Percentiles rank a stretch among this genome's conserved stretches.
Conservation (phyloP, 1,139 yeast species). For the Geotrichum phurueaensis region DNA sequence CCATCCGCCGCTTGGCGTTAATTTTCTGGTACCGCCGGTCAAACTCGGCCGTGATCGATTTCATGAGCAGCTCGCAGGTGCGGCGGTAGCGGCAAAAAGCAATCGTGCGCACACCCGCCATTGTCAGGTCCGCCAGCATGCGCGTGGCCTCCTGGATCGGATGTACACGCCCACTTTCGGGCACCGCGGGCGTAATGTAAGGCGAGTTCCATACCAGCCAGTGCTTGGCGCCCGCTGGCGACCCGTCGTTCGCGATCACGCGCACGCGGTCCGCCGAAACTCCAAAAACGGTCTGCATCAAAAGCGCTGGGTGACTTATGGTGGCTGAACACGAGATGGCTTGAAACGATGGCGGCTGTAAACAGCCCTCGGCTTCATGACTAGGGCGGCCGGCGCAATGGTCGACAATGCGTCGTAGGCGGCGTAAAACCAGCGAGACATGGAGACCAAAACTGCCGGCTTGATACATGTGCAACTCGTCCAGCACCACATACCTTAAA, state of each 20-base stretch:
- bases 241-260: conserved; percentile 71
- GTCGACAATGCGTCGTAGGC: conserved; percentile 59
- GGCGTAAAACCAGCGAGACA: conserved; percentile 76
- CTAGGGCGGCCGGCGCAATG: conserved; percentile 55
- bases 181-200: conserved; percentile 45
- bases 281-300: conserved; percentile 71
- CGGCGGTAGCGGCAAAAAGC: conserved; percentile 85
- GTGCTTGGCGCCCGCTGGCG: conserved; percentile 75
- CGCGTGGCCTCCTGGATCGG: conserved; percentile 73
- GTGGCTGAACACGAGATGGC: conserved; percentile 95
- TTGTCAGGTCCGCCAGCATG: conserved; percentile 57
- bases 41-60: conserved; percentile 59
- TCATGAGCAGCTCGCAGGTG: conserved; percentile 81
- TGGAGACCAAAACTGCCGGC: conserved; percentile 89
- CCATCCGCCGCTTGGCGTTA: not conserved
- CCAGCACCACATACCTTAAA: conserved; percentile 72
- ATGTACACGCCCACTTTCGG: conserved; percentile 56
- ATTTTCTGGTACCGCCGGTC: conserved; percentile 20
- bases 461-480: conserved; percentile 72
- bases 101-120: conserved; percentile 66
- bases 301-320: conserved; percentile 58
- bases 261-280: conserved; percentile 41
- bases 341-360: conserved; percentile 33
- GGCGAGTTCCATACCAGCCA: conserved; percentile 83
- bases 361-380: conserved; percentile 2